phyloP scores from a whole-genome alignment of 2,329 filamentous ascomycete species.

The Ascochyta clinopodiicola region DNA sequence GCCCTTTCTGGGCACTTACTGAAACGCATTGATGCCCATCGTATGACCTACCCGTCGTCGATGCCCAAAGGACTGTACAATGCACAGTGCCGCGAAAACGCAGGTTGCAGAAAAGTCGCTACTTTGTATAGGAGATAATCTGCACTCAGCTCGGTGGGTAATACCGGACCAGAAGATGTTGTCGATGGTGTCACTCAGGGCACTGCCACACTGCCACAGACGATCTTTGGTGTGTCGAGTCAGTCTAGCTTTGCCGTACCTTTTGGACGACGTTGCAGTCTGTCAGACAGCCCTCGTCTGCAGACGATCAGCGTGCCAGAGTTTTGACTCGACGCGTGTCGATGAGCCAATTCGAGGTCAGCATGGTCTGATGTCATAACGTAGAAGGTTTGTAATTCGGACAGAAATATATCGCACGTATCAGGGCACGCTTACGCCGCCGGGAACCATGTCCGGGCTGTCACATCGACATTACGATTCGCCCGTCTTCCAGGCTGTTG shows the following conservation, averaged over 20 bases:
- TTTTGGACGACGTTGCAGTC: not conserved
- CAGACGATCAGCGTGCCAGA: not conserved
- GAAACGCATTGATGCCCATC: constrained; percentile 3
- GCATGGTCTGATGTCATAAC: not conserved
- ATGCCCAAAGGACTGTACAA: not conserved
- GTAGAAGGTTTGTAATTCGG: not conserved
- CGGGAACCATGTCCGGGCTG: not conserved
- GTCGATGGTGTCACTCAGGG: no score
- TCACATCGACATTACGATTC: not conserved
- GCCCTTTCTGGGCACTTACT: not conserved
- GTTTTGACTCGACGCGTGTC: not conserved
- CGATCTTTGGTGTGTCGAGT: no score
- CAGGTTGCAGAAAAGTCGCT: no score
- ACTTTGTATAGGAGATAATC: no score
- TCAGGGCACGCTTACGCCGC: constrained; percentile 4
- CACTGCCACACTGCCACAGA: no score
- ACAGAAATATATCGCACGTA: not conserved
- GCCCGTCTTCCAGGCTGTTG: not conserved
- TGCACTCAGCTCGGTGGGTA: no score
- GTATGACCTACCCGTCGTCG: not conserved
- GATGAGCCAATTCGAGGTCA: not conserved
- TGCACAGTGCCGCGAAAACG: not conserved
- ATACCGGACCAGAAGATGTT: no score
- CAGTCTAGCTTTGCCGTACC: not conserved
- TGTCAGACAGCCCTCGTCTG: not conserved